Percentiles rank a stretch among this genome's conserved stretches.
Conservation (phyloP, 2,329 filamentous ascomycete genomes). For the Neonectria sp. region DNA sequence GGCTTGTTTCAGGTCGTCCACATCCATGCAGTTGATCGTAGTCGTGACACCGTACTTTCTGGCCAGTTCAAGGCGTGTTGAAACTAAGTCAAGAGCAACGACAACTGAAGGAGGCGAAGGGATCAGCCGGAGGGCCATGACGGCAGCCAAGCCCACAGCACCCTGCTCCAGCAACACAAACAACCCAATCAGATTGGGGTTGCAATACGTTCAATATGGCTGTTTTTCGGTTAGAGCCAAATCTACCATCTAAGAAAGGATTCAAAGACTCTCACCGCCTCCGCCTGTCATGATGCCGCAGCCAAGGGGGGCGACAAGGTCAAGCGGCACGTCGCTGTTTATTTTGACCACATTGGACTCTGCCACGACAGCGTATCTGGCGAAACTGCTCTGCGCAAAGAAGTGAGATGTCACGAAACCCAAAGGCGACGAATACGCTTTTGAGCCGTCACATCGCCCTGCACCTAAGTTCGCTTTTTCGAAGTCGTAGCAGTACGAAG, state of each 20-base stretch:
- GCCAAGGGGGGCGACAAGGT: not conserved
- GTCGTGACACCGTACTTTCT: not conserved
- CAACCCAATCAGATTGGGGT: not conserved
- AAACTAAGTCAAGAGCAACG: not conserved
- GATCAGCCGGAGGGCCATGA: not conserved
- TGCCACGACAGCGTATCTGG: not conserved
- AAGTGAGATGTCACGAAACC: not conserved
- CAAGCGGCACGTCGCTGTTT: not conserved
- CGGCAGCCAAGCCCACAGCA: not conserved
- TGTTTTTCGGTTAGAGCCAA: not conserved
- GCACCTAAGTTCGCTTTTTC: not conserved
- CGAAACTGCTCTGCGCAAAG: not conserved
- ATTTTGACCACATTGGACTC: not conserved
- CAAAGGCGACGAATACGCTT: not conserved
- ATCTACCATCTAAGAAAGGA: not conserved
- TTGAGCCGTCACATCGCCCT: not conserved
- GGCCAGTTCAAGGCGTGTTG: not conserved
- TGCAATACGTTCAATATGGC: not conserved
- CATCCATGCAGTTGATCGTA: not conserved
- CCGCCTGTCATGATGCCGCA: not conserved
- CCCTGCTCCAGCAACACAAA: conserved; percentile 1
- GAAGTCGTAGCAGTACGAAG: not conserved
- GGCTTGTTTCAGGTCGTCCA: not conserved
- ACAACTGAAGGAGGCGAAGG: not conserved
- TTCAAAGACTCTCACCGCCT: not conserved